Evolutionary conservation across 108 stramenopile species (phyloP), one percentile per base, ranked within the genome.

Genomic region (Nannochloropsis salina): DNA sequence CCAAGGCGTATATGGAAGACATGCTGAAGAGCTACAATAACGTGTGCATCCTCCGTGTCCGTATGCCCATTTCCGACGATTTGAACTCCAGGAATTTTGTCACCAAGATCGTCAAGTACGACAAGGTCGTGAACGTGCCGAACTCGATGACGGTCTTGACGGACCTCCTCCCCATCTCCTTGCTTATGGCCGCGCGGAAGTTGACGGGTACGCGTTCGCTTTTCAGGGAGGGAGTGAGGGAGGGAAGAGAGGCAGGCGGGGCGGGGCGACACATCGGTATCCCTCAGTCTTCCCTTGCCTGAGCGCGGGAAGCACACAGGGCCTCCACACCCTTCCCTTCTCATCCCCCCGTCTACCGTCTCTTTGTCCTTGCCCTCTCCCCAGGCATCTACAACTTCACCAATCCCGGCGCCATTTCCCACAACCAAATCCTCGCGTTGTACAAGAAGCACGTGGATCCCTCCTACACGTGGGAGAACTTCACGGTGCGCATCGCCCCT

Each of bases 341-440:
- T 15, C 47, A 12, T 15, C 47, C 47, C 15, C 47, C 47, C 47
- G 47, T 15, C 47, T 15, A 12, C 47, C 47, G 12, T 51, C 47
- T 15, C 61, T 74, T 8, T 8, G 20, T 74, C 94, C 42, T 74
- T 74, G 20, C 61, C n/a, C 61, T 0, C 61, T 74, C 0, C 8
- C 61, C 4, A 41, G 99, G 99, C 80, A 94, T 98, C 40, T 93
- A 96, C 94, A 99, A 99, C 94, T 99, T 99, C 92, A 97, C 96
- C 93, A 99, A 99, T 92, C 99, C 99, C 3, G 99, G 99, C 9
- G 96, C 96, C 42, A 98, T 99, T 92, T 97, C 97, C 21, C 99
- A 99, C 95, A 98, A 99, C 89, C 92, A 99, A 90, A 95, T 97
- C 44, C 92, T 99, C 86, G 95, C 96, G 82, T 90, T 98, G 87